Percentiles rank a stretch among this genome's conserved stretches.
Evolutionary conservation across 2,329 filamentous ascomycete species (phyloP).

Genomic region (Penicillium sp.): DNA sequence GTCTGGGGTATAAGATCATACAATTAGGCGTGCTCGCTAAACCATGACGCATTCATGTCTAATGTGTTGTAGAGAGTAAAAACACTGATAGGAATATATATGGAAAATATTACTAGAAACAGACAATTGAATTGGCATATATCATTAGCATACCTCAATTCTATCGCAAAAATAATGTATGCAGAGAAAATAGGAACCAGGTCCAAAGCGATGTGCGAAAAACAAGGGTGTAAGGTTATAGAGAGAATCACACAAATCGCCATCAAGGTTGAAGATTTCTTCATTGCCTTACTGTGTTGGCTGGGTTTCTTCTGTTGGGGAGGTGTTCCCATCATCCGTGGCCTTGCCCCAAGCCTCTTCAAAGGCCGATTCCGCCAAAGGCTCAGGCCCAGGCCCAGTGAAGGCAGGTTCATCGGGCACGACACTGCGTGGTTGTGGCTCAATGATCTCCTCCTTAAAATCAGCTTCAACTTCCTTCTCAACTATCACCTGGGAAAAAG

Average conservation of each 20-base stretch:
- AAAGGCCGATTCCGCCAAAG: constrained; percentile 30
- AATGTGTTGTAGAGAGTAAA: background rate
- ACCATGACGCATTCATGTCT: background rate
- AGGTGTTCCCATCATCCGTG: constrained; percentile 27
- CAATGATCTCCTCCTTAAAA: constrained; percentile 1
- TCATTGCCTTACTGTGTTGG: background rate
- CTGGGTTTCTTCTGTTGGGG: constrained; percentile 9
- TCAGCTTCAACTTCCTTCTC: constrained; percentile 20
- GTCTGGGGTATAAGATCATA: background rate
- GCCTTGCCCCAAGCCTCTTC: constrained; percentile 43
- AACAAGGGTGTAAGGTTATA: constrained; percentile 16
- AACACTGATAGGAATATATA: too few relatives aligned
- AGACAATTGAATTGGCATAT: background rate
- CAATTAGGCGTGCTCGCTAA: background rate
- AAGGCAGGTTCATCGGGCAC: background rate
- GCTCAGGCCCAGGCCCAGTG: background rate
- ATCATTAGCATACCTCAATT: constrained; percentile 4
- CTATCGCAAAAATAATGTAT: constrained; percentile 4
- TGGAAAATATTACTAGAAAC: background rate
- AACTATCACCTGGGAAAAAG: constrained; percentile 24
- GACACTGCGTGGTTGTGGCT: background rate
- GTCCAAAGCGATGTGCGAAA: constrained; percentile 1
- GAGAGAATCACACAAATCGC: constrained; percentile 3
- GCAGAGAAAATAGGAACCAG: background rate
- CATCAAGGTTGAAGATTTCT: background rate